A percentile compares a stretch with the other conserved stretches of the same genome.
Evolutionary conservation across 208 protist species (phyloP).

Genomic region (Acanthamoeba rhysodes): DNA sequence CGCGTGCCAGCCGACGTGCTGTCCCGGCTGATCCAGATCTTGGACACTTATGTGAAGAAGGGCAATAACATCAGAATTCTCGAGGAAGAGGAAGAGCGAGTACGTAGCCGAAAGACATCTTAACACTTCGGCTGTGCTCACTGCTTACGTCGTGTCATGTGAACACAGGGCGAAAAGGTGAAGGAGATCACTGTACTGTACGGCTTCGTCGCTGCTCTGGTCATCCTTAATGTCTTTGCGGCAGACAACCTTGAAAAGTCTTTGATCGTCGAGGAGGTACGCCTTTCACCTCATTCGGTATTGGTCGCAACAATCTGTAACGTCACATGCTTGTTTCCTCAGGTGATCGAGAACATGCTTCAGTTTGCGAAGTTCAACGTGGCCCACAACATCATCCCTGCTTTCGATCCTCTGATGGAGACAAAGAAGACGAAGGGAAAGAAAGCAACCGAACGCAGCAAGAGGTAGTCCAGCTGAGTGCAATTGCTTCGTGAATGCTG

Average conservation of each 20-base stretch:
- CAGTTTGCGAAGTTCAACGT: slow-evolving; percentile 67
- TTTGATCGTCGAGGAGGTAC: slow-evolving; percentile 66
- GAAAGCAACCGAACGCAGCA: slow-evolving; percentile 28
- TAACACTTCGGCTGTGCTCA: background rate
- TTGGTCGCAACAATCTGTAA: background rate
- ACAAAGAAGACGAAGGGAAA: slow-evolving; percentile 52
- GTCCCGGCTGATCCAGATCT: slow-evolving; percentile 33
- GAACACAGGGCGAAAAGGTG: slow-evolving; percentile 28
- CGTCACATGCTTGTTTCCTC: background rate
- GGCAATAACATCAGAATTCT: slow-evolving; percentile 52
- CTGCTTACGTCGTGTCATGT: background rate
- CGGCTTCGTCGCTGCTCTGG: slow-evolving; percentile 43
- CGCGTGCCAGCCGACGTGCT: slow-evolving; percentile 43
- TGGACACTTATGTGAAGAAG: slow-evolving; percentile 63
- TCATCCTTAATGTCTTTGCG: slow-evolving; percentile 44
- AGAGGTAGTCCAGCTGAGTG: background rate
- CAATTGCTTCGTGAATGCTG: too few species aligned
- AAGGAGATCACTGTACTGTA: slow-evolving; percentile 19
- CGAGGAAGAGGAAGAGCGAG: slow-evolving; percentile 43
- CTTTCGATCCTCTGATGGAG: slow-evolving; percentile 41
- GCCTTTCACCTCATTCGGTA: background rate
- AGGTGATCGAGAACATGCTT: slow-evolving; percentile 71
- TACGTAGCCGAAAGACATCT: background rate
- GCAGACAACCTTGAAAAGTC: slow-evolving; percentile 45
- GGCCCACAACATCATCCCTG: slow-evolving; percentile 62